Conservation (phyloP, 2,329 filamentous ascomycete genomes). For the Blastomyces emzantsi region DNA sequence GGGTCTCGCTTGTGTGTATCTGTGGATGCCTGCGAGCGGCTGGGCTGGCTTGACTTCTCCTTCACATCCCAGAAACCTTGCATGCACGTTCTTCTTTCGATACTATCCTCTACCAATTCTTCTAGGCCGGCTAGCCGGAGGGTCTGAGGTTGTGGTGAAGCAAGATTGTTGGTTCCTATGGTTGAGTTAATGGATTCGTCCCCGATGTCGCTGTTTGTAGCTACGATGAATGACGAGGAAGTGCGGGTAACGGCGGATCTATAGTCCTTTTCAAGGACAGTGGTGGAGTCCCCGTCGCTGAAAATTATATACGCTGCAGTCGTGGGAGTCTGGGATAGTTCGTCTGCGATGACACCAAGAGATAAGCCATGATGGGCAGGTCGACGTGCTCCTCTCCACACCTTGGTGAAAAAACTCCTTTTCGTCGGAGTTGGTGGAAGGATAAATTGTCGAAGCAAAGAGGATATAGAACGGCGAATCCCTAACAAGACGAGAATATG, state of each 20-base stretch:
- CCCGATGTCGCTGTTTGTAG: conserved; percentile 48
- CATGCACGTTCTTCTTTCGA: conserved; percentile 29
- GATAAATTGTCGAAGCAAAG: conserved; percentile 40
- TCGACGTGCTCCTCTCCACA: conserved; percentile 2
- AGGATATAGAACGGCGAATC: conserved; percentile 45
- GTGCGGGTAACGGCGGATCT: conserved; percentile 37
- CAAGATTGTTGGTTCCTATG: conserved; percentile 18
- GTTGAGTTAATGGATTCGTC: conserved; percentile 10
- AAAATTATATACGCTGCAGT: conserved; percentile 52
- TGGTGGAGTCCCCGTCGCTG: conserved; percentile 41
- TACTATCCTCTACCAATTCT: conserved; percentile 28
- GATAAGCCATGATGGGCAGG: conserved; percentile 3
- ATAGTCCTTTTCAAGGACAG: conserved; percentile 50
- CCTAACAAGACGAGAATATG: conserved; percentile 48
- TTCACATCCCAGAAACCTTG: conserved; percentile 33
- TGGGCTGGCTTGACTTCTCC: conserved; percentile 10
- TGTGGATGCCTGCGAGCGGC: not conserved
- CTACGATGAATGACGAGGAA: conserved; percentile 44
- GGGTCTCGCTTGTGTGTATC: not conserved
- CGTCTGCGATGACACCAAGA: conserved; percentile 23
- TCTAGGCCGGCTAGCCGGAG: conserved; percentile 17
- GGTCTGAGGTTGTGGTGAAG: conserved; percentile 17
- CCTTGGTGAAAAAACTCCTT: not conserved
- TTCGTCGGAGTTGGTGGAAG: conserved; percentile 21
- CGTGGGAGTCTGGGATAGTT: conserved; percentile 34